Evolutionary conservation across 352 stramenopile species (phyloP).

Genomic region (Thraustotheca clavata): DNA sequence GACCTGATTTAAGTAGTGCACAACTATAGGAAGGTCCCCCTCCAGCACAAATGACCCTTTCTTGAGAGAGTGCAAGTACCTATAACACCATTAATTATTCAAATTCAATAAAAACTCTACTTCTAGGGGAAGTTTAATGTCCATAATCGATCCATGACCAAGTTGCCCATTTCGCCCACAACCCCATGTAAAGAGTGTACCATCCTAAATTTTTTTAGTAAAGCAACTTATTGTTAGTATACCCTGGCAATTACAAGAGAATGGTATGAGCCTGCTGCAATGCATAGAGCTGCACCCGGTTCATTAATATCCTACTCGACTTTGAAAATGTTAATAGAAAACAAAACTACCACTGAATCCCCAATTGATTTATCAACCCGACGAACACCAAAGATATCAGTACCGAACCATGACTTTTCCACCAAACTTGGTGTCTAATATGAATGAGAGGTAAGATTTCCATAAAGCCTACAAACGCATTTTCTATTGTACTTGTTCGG

Average conservation of each 20-base stretch:
- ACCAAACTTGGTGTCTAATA: slow-evolving; percentile 39
- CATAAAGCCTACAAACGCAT: slow-evolving; percentile 15
- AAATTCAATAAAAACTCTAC: not conserved
- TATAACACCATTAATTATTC: not conserved
- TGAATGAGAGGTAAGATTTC: slow-evolving; percentile 1
- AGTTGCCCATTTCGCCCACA: slow-evolving; percentile 55
- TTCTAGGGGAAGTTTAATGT: slow-evolving; percentile 45
- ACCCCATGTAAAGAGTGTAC: slow-evolving; percentile 58
- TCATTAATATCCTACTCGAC: too few species aligned
- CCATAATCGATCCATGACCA: slow-evolving; percentile 52
- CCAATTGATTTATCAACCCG: slow-evolving; percentile 21
- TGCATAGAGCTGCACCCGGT: slow-evolving; percentile 25
- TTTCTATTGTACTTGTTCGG: slow-evolving; percentile 25
- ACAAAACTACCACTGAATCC: slow-evolving; percentile 25
- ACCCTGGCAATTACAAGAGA: slow-evolving; percentile 40
- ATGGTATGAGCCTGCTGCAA: slow-evolving; percentile 56
- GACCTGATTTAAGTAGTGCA: slow-evolving; percentile 23
- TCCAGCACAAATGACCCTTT: slow-evolving; percentile 21
- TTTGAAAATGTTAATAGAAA: not conserved
- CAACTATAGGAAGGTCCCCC: slow-evolving; percentile 25
- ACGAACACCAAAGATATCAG: slow-evolving; percentile 27
- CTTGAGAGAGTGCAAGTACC: slow-evolving; percentile 39
- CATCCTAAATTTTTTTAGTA: slow-evolving; percentile 24
- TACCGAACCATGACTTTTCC: slow-evolving; percentile 32
- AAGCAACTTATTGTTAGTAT: not conserved